Evolutionary conservation across 495 filamentous ascomycete genomes (phyloP).

Genomic region (Neurospora sp.): DNA sequence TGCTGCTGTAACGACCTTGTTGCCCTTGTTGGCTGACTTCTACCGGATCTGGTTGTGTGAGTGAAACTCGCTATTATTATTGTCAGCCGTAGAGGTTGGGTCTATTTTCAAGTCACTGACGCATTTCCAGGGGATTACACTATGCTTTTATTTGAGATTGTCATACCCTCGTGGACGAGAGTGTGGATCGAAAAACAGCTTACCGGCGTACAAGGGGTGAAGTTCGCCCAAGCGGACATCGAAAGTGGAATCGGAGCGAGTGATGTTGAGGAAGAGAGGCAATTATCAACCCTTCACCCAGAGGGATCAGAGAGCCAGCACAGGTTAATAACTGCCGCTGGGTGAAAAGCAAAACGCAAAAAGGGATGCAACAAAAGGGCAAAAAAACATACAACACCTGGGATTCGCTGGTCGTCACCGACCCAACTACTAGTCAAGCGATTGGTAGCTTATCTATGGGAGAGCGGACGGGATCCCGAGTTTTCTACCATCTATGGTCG

Average conservation of each 20-base stretch:
- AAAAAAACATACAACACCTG: constrained; percentile 31
- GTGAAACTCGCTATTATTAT: not conserved
- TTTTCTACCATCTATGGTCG: constrained; percentile 2
- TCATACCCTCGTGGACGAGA: not conserved
- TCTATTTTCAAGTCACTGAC: not conserved
- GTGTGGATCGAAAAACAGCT: not conserved
- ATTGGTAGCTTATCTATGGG: not conserved
- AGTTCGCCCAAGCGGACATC: not conserved
- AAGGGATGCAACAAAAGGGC: not conserved
- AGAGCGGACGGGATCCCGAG: constrained; percentile 37
- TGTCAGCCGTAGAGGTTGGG: not conserved
- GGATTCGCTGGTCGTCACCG: constrained; percentile 40
- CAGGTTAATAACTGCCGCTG: not conserved
- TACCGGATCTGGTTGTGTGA: constrained; percentile 1
- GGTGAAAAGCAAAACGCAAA: not conserved
- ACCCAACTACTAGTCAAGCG: constrained; percentile 30
- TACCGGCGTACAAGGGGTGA: not conserved
- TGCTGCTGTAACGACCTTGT: not conserved
- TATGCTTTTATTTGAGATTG: not conserved
- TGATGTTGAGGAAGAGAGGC: not conserved
- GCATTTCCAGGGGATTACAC: not conserved
- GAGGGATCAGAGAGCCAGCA: not conserved
- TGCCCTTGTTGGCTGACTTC: not conserved
- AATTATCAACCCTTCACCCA: not conserved
- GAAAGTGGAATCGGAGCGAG: not conserved